A percentile compares a stretch with the other conserved stretches of the same genome.
Conservation (phyloP, 345 rosid species). For the Iberis pinnata region DNA sequence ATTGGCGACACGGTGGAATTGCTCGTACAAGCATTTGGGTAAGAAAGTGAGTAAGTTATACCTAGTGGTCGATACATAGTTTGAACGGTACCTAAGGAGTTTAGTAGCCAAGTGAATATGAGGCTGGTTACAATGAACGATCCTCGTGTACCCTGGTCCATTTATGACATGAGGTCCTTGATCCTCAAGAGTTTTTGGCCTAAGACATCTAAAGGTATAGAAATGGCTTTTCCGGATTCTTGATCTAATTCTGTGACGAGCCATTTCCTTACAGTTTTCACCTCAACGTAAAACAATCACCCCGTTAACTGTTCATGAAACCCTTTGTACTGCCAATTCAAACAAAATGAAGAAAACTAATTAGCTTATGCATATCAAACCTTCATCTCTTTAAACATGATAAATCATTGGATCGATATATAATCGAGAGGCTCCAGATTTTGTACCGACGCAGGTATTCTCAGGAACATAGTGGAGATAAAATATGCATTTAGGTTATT, state of each 20-base stretch:
- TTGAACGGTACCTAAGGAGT: slow-evolving; percentile 39
- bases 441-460: too few species aligned
- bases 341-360: background rate
- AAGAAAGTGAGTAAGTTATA: slow-evolving; percentile 53
- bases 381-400: too few species aligned
- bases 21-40: slow-evolving; percentile 65
- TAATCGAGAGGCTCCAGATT: too few species aligned
- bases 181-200: slow-evolving; percentile 27
- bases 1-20: slow-evolving; percentile 75
- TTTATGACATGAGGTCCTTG: slow-evolving; percentile 24
- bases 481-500: slow-evolving; percentile 1
- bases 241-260: slow-evolving; percentile 63
- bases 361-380: background rate
- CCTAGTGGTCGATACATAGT: slow-evolving; percentile 59
- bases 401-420: too few species aligned
- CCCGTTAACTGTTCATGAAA: slow-evolving; percentile 1
- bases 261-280: slow-evolving; percentile 36
- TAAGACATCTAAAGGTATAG: slow-evolving; percentile 53
- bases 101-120: slow-evolving; percentile 33
- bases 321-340: slow-evolving; percentile 10
- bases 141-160: slow-evolving; percentile 26
- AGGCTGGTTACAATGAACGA: slow-evolving; percentile 48
- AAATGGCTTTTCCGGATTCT: slow-evolving; percentile 64
- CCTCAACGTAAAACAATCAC: background rate
- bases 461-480: background rate